These are phyloP conservation scores for Candida michaelii DNA, from an alignment of 805 yeast genomes.

Conservation along the genomic window DNA sequence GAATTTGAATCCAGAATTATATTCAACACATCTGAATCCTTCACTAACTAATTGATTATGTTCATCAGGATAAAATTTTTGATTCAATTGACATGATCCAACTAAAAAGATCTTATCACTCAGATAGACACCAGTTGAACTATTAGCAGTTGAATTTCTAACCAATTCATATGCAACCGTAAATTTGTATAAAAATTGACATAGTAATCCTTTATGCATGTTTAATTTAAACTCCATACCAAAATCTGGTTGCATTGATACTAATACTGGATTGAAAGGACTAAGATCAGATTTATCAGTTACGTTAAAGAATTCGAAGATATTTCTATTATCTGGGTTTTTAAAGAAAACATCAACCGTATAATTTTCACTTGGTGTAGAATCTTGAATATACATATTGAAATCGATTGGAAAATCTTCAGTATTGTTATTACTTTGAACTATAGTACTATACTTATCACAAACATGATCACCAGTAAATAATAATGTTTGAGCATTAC, in stretches of 20 bases:
- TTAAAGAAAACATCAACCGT: conserved; percentile 19
- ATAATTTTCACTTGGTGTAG: conserved; percentile 17
- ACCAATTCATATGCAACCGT: conserved; percentile 16
- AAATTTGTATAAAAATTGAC: conserved; percentile 19
- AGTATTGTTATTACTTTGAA: conserved; percentile 16
- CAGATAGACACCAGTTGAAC: not conserved
- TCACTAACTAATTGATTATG: conserved; percentile 7
- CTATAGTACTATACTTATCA: conserved; percentile 17
- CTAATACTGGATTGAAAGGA: conserved; percentile 13
- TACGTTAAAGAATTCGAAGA: conserved; percentile 5
- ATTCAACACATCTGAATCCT: conserved; percentile 19
- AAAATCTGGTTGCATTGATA: conserved; percentile 13
- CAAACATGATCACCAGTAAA: conserved; percentile 19
- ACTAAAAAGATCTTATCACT: conserved; percentile 18
- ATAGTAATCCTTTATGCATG: conserved; percentile 16
- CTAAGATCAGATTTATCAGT: conserved; percentile 3
- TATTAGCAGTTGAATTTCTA: not conserved
- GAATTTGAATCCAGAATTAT: conserved; percentile 17
- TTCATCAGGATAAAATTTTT: conserved; percentile 14
- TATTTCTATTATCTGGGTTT: conserved; percentile 10
- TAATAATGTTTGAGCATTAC: conserved; percentile 14
- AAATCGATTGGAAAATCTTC: conserved; percentile 17
- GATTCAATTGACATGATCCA: conserved; percentile 18
- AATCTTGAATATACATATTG: conserved; percentile 16
- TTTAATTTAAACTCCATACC: conserved; percentile 19